A percentile compares a stretch with the other conserved stretches of the same genome.
phyloP scores from a whole-genome alignment of 768 basidiomycete species.

The Crepidotus variabilis region DNA sequence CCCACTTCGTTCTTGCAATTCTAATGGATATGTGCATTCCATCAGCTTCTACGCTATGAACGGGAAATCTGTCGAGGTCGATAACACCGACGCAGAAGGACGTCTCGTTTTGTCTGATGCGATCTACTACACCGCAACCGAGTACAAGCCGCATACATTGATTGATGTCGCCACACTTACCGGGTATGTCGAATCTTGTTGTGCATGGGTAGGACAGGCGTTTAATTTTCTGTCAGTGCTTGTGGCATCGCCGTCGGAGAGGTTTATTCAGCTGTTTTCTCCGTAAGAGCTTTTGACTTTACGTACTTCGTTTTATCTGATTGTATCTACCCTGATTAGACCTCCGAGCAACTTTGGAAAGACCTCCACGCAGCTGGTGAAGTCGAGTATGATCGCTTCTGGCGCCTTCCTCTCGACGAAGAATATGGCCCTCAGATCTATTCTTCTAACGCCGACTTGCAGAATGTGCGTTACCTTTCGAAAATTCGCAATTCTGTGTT shows the following conservation, averaged over 20 bases:
- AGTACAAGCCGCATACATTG: slow-evolving; percentile 76
- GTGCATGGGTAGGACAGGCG: neutral
- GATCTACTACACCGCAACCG: slow-evolving; percentile 75
- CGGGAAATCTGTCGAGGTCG: slow-evolving; percentile 81
- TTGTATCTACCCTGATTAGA: slow-evolving; percentile 31
- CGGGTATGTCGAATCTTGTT: slow-evolving; percentile 39
- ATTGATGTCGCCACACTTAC: slow-evolving; percentile 89
- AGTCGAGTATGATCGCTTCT: slow-evolving; percentile 77
- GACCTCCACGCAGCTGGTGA: slow-evolving; percentile 67
- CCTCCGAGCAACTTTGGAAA: slow-evolving; percentile 72
- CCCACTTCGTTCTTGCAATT: neutral
- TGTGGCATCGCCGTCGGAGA: slow-evolving; percentile 74
- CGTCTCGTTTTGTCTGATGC: slow-evolving; percentile 80
- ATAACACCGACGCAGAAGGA: slow-evolving; percentile 86
- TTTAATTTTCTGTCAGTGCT: slow-evolving; percentile 40
- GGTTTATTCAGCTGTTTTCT: slow-evolving; percentile 74
- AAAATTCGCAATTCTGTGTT: neutral
- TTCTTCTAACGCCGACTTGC: slow-evolving; percentile 75
- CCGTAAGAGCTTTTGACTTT: slow-evolving; percentile 36
- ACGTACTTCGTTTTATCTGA: neutral
- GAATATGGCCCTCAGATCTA: slow-evolving; percentile 76
- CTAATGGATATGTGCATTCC: neutral
- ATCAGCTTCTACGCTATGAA: slow-evolving; percentile 82
- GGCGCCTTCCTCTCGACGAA: slow-evolving; percentile 88
- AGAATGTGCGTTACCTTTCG: slow-evolving; percentile 48